Evolutionary conservation across 352 stramenopile species (phyloP).

Genomic region (Phytophthora gonapodyides): DNA sequence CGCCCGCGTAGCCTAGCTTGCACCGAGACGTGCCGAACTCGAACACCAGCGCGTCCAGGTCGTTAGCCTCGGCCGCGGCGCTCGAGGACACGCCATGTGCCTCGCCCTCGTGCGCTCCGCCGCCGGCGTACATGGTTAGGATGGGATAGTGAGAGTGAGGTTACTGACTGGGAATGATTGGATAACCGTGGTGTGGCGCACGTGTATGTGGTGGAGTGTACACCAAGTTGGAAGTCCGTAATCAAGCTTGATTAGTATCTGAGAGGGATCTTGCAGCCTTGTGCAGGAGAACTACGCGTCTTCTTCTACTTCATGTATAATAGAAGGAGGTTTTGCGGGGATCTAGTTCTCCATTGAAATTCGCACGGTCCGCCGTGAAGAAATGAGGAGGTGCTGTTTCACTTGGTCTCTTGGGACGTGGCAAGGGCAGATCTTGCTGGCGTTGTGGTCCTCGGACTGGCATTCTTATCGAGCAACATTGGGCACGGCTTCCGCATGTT

Average conservation of each 20-base stretch:
- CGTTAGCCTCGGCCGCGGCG: slow-evolving; percentile 62
- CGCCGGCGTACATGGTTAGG: slow-evolving; percentile 39
- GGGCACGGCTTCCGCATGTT: slow-evolving; percentile 40
- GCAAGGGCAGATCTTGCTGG: slow-evolving; percentile 41
- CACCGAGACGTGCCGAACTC: slow-evolving; percentile 75
- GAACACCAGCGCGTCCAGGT: slow-evolving; percentile 80
- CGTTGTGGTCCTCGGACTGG: slow-evolving; percentile 43
- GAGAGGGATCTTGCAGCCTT: no score
- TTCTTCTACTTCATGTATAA: no score
- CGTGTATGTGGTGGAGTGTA: no score
- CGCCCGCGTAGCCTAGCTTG: slow-evolving; percentile 88
- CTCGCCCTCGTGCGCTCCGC: slow-evolving; percentile 38
- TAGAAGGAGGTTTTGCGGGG: no score
- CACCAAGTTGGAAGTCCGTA: no score
- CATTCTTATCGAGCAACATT: slow-evolving; percentile 53
- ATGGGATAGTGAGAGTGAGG: not conserved
- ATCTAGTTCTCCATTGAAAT: no score
- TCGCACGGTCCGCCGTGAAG: no score
- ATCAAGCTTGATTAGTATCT: no score
- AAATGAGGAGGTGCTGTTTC: no score
- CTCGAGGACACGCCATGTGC: slow-evolving; percentile 48
- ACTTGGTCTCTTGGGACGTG: no score
- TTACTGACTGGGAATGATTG: not conserved
- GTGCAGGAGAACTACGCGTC: no score
- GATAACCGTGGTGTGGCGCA: no score